Evolutionary conservation across 225 moss, liverwort and hornwort genomes (phyloP).

Genomic region (Anthoceros angustus): DNA sequence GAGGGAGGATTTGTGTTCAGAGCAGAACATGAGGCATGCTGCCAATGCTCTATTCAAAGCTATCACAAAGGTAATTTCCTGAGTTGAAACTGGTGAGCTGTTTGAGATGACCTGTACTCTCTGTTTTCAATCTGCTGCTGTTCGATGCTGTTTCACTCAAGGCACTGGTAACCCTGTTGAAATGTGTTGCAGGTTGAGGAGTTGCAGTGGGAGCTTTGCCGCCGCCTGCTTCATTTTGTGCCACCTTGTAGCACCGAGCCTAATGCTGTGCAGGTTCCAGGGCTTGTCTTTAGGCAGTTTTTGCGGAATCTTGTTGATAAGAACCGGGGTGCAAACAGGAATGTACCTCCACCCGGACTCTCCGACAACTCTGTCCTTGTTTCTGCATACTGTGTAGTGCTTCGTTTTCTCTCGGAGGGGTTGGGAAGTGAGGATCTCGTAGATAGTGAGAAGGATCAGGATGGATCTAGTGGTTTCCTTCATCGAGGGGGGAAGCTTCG

Average conservation of each 20-base stretch:
- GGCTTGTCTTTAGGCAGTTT: slow-evolving; percentile 67
- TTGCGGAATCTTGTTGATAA: slow-evolving; percentile 60
- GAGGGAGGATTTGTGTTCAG: slow-evolving; percentile 92
- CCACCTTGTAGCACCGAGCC: slow-evolving; percentile 45
- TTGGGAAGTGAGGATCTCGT: slow-evolving; percentile 43
- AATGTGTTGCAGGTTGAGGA: slow-evolving; percentile 57
- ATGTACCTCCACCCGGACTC: slow-evolving; percentile 90
- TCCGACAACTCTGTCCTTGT: slow-evolving; percentile 99
- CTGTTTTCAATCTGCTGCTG: neutral
- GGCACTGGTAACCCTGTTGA: neutral
- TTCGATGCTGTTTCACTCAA: neutral
- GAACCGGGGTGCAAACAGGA: slow-evolving; percentile 80
- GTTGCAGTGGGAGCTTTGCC: slow-evolving; percentile 89
- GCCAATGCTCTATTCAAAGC: slow-evolving; percentile 77
- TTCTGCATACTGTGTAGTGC: slow-evolving; percentile 72
- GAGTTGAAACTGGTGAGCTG: neutral
- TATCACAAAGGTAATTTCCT: slow-evolving; percentile 44
- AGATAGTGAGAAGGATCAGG: slow-evolving; percentile 47
- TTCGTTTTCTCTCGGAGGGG: slow-evolving; percentile 83
- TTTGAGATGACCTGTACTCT: neutral
- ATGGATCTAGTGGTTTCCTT: slow-evolving; percentile 49
- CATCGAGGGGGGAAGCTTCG: slow-evolving; percentile 76
- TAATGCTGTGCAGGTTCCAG: slow-evolving; percentile 50
- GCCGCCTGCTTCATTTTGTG: slow-evolving; percentile 70
- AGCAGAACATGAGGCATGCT: slow-evolving; percentile 78